Evolutionary conservation across 495 filamentous ascomycete genomes (phyloP), one percentile per base, ranked within the genome.

Genomic region (Neurospora cerealis): DNA sequence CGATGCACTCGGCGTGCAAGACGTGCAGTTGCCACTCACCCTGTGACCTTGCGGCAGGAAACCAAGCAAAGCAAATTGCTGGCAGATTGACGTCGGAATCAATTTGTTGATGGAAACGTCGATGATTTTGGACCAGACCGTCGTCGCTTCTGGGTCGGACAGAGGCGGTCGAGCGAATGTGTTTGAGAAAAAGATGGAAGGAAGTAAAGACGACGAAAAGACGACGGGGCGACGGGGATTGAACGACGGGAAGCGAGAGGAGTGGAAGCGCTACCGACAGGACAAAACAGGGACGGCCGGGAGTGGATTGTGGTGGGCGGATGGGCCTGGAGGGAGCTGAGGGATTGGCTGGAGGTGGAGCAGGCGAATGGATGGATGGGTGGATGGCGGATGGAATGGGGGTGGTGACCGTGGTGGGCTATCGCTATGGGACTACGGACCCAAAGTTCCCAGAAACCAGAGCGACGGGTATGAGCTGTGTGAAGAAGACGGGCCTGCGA

Each of bases 381-480:
- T 28, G 71, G 46, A 44, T 10, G 71, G 69, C 36, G 60, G 66
- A 37, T 69, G 39, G 42, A 71, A n/a, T 73, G 72, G 71, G 69
- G 48, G 15, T 32, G 70, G 40, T 69, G 73, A 54, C 21, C 21
- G 46, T 54, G 46, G 44, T 60, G 48, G 48, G 48, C 48, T 60
- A 60, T 28, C 46, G 24, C 74, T 11, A 72, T 40, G 69, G 71
- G 44, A 75, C 69, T 71, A 72, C 48, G 21, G 71, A 75, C 74
- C 76, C 73, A 76, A 75, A 40, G 75, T 71, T 80, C 75, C 79
- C 78, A 79, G 78, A 79, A 79, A 80, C 79, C 79, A 78, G 73
- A 79, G 74, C 72, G 78, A 78, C 75, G 79, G 79, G 78, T 74
- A 72, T 41, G 72, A 62, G 54, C 54, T 62, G 48, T 62, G 48